These are phyloP conservation scores for Akebia trifoliata DNA, from an alignment of 164 flowering plant species.

Conservation along the genomic window DNA sequence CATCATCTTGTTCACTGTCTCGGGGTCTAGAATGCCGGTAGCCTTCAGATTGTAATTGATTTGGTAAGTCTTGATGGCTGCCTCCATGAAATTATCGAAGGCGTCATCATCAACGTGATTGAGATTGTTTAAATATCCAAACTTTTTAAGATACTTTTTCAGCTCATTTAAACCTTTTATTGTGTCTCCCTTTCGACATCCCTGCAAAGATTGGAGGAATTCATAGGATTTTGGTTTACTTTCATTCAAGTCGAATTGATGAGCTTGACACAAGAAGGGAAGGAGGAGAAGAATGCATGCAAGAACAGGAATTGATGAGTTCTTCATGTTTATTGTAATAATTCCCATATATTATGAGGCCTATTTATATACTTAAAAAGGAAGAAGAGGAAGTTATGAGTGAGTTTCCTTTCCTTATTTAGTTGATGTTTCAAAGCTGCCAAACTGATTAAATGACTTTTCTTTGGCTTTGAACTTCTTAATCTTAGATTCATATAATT, in stretches of 20 bases:
- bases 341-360: too few species aligned
- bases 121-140: conserved; percentile 21
- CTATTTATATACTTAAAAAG: too few species aligned
- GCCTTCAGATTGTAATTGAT: conserved; percentile 18
- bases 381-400: too few species aligned
- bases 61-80: conserved; percentile 14
- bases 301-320: too few species aligned
- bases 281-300: background rate
- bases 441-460: too few species aligned
- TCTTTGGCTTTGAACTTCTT: too few species aligned
- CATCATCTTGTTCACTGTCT: conserved; percentile 19
- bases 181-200: background rate
- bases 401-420: too few species aligned
- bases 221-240: background rate
- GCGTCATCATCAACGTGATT: conserved; percentile 7
- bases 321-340: too few species aligned
- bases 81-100: conserved; percentile 25
- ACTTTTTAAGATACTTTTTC: conserved; percentile 22
- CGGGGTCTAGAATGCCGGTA: conserved; percentile 23
- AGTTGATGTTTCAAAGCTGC: too few species aligned
- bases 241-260: background rate
- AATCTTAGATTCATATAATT: too few species aligned
- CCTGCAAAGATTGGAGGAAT: conserved; percentile 5
- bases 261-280: background rate
- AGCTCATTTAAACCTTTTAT: background rate